A percentile compares a stretch with the other conserved stretches of the same genome.
Evolutionary conservation across 1,139 yeast genomes (phyloP).

Genomic region (Saccharomyces pastorianus): DNA sequence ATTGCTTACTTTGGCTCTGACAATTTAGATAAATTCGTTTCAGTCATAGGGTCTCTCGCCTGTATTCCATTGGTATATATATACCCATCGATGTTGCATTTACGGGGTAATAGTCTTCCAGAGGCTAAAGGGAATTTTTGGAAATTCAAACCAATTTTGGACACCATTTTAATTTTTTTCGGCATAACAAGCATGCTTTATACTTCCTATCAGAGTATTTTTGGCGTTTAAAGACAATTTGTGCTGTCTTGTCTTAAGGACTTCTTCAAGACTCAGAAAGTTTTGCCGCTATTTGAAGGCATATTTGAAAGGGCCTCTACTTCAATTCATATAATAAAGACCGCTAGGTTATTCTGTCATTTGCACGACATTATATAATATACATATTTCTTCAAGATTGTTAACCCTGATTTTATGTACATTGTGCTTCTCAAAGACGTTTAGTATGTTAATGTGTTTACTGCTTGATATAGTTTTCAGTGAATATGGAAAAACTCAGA

Average conservation of each 20-base stretch:
- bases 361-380: too few species aligned
- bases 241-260: background rate
- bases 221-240: slow-evolving; percentile 9
- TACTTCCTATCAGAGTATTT: slow-evolving; percentile 54
- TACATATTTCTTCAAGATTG: too few species aligned
- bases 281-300: background rate
- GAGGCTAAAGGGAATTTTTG: slow-evolving; percentile 18
- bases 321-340: too few species aligned
- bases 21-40: slow-evolving; percentile 62
- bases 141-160: slow-evolving; percentile 29
- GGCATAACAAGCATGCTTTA: slow-evolving; percentile 58
- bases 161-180: slow-evolving; percentile 42
- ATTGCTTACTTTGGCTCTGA: slow-evolving; percentile 56
- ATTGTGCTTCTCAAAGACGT: too few species aligned
- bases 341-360: too few species aligned
- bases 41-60: slow-evolving; percentile 74
- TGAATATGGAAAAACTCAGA: background rate
- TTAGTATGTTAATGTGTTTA: background rate
- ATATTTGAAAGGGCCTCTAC: too few species aligned
- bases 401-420: too few species aligned
- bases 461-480: too few species aligned
- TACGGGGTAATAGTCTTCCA: slow-evolving; percentile 32
- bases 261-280: background rate
- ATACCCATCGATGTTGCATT: slow-evolving; percentile 72
- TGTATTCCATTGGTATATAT: slow-evolving; percentile 77